These are phyloP conservation scores for Linaria vulgaris DNA, from an alignment of 257 asterid genomes.

Conservation along the genomic window DNA sequence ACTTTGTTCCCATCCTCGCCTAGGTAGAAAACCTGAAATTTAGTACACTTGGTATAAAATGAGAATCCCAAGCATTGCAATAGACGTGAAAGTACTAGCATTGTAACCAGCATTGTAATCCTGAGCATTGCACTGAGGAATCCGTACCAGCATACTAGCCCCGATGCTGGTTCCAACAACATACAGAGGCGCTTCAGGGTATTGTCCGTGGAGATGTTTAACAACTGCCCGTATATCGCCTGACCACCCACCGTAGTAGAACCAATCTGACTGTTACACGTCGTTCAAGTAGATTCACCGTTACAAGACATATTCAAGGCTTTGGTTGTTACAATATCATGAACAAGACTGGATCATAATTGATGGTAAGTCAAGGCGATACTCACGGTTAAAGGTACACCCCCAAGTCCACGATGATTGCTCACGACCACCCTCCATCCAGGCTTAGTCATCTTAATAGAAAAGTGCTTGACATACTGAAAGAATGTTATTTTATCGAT, in stretches of 20 bases:
- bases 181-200: slow-evolving; percentile 76
- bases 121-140: neutral
- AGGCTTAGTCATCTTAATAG: slow-evolving; percentile 55
- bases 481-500: slow-evolving; percentile 15
- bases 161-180: slow-evolving; percentile 91
- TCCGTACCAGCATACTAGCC: slow-evolving; percentile 86
- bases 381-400: slow-evolving; percentile 87
- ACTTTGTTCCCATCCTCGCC: slow-evolving; percentile 75
- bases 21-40: slow-evolving; percentile 55
- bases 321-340: neutral
- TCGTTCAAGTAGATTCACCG: slow-evolving; percentile 23
- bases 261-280: slow-evolving; percentile 83
- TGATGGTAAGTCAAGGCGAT: neutral
- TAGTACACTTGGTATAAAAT: neutral
- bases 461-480: slow-evolving; percentile 78
- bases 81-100: no score
- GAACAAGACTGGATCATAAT: slow-evolving; percentile 13
- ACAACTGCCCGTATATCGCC: slow-evolving; percentile 74
- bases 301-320: slow-evolving; percentile 4
- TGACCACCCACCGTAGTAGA: slow-evolving; percentile 91
- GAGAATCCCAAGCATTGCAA: no score
- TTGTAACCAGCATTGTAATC: no score
- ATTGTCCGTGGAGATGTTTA: slow-evolving; percentile 58
- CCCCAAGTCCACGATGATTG: slow-evolving; percentile 96
- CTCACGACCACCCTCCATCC: slow-evolving; percentile 84